Evolutionary conservation across 2,329 filamentous ascomycete species (phyloP).

Genomic region (Lachnellula cervina): DNA sequence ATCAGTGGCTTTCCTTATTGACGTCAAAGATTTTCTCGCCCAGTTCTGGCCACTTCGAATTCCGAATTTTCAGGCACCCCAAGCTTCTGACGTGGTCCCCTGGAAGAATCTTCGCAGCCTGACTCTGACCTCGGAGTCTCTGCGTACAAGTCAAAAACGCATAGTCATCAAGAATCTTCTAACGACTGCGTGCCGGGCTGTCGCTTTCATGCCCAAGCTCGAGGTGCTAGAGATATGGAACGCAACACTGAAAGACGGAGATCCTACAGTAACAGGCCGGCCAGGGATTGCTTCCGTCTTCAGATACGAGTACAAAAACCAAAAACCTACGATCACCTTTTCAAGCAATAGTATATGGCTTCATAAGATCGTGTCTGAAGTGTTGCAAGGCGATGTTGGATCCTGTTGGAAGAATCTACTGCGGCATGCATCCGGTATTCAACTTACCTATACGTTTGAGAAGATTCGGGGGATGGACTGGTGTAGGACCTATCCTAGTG

Average conservation of each 20-base stretch:
- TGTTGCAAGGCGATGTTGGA: not conserved
- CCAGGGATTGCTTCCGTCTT: slow-evolving; percentile 12
- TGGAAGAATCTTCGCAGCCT: slow-evolving; percentile 4
- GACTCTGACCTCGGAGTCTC: not conserved
- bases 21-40: slow-evolving; percentile 2
- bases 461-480: not conserved
- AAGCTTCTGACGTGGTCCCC: slow-evolving; percentile 1
- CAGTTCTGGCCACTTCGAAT: not conserved
- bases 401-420: not conserved
- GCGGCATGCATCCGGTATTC: not conserved
- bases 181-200: slow-evolving; percentile 3
- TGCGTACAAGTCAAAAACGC: not conserved
- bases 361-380: not conserved
- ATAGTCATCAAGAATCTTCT: not conserved
- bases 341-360: slow-evolving; percentile 3
- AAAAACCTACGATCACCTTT: slow-evolving; percentile 9
- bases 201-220: slow-evolving; percentile 15
- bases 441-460: not conserved
- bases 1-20: slow-evolving; percentile 5
- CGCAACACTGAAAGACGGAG: not conserved
- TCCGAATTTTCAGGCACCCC: not conserved
- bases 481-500: not conserved
- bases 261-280: not conserved
- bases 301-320: slow-evolving; percentile 10
- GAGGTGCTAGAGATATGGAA: slow-evolving; percentile 18